A percentile compares a stretch with the other conserved stretches of the same genome.
Conservation (phyloP, 2,329 filamentous ascomycete genomes). For the Aspergillus nomiae region DNA sequence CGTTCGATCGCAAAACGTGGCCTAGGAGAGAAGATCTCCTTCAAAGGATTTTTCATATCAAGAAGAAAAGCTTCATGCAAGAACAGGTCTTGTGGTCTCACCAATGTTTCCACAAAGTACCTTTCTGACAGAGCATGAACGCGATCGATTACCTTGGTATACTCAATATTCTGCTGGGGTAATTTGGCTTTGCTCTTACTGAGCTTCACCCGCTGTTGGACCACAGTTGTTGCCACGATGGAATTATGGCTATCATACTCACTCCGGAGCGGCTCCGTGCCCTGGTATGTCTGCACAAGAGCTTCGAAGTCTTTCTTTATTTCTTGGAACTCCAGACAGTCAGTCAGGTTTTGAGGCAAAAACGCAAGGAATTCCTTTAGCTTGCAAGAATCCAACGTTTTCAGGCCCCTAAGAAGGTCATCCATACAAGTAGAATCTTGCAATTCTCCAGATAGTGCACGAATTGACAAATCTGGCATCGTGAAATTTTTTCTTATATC, state of each 20-base stretch:
- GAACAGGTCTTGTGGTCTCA: conserved; percentile 53
- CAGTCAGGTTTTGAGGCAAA: conserved; percentile 37
- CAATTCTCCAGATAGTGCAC: conserved; percentile 55
- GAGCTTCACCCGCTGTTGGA: conserved; percentile 61
- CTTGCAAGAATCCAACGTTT: conserved; percentile 55
- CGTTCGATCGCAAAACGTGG: conserved; percentile 62
- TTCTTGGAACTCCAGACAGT: conserved; percentile 39
- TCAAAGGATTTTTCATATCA: conserved; percentile 59
- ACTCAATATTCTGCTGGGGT: conserved; percentile 56
- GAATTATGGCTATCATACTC: conserved; percentile 70
- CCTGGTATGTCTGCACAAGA: conserved; percentile 50
- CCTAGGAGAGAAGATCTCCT: conserved; percentile 59
- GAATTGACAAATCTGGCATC: conserved; percentile 40
- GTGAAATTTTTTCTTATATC: conserved; percentile 32
- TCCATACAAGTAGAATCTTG: conserved; percentile 52
- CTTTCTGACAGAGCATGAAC: conserved; percentile 49
- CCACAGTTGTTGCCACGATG: conserved; percentile 58
- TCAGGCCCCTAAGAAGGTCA: conserved; percentile 55
- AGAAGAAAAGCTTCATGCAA: conserved; percentile 61
- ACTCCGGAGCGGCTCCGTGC: conserved; percentile 63
- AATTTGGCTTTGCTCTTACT: conserved; percentile 59
- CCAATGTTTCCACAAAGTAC: conserved; percentile 50
- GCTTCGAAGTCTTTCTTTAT: conserved; percentile 51
- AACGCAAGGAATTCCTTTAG: conserved; percentile 44
- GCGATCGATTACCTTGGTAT: conserved; percentile 55